Conservation (phyloP, 805 yeast species). For the Isabelozyma heimii region DNA sequence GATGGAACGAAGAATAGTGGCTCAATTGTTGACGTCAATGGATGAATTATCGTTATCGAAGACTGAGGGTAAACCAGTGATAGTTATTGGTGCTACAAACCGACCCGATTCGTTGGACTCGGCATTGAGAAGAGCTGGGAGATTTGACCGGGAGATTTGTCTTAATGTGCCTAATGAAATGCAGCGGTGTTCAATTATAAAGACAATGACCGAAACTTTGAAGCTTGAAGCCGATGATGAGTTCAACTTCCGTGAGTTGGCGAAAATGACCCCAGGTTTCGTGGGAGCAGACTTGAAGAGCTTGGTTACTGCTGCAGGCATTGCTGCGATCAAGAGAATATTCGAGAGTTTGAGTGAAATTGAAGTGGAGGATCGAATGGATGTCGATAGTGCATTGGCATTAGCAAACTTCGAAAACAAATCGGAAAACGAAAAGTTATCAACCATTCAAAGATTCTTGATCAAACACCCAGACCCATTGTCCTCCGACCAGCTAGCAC, state of each 20-base stretch:
- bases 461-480: slow-evolving; percentile 76
- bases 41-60: slow-evolving; percentile 87
- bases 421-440: slow-evolving; percentile 36
- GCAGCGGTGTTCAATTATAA: slow-evolving; percentile 71
- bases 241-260: slow-evolving; percentile 69
- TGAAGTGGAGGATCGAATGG: slow-evolving; percentile 38
- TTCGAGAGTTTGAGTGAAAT: slow-evolving; percentile 57
- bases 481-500: slow-evolving; percentile 69
- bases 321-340: slow-evolving; percentile 88
- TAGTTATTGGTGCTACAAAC: slow-evolving; percentile 94
- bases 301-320: slow-evolving; percentile 91
- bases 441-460: slow-evolving; percentile 73
- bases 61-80: slow-evolving; percentile 89
- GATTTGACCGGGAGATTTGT: slow-evolving; percentile 93
- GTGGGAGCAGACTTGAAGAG: slow-evolving; percentile 98
- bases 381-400: slow-evolving; percentile 20
- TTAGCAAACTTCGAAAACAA: slow-evolving; percentile 30
- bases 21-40: slow-evolving; percentile 91
- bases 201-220: slow-evolving; percentile 66
- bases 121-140: slow-evolving; percentile 92
- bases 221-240: slow-evolving; percentile 56
- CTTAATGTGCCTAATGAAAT: slow-evolving; percentile 91
- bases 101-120: slow-evolving; percentile 94
- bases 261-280: slow-evolving; percentile 93
- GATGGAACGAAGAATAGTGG: slow-evolving; percentile 96